Evolutionary conservation across 106 monocot genomes (phyloP).

Genomic region (Cymbidium sinense): DNA sequence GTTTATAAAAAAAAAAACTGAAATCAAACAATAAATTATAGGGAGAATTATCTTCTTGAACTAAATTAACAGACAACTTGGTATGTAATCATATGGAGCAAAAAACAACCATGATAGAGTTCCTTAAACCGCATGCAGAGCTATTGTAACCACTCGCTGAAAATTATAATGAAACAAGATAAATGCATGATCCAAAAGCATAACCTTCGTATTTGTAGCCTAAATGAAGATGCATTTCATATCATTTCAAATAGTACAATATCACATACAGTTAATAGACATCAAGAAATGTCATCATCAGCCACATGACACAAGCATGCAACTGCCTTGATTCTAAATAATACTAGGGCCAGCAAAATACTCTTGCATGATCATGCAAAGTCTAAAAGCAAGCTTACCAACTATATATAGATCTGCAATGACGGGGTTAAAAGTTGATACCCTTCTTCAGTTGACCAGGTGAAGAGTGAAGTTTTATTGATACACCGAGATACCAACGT

Average conservation of each 20-base stretch:
- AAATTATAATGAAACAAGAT: neutral
- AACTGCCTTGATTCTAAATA: conserved; percentile 18
- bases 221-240: neutral
- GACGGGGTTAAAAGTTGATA: conserved; percentile 52
- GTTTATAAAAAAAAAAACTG: neutral
- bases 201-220: neutral
- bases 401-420: conserved; percentile 55
- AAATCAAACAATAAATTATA: neutral
- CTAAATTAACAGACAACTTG: neutral
- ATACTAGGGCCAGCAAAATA: conserved; percentile 14
- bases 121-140: neutral
- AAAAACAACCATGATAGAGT: neutral
- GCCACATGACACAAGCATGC: conserved; percentile 10
- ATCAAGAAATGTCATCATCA: conserved; percentile 3
- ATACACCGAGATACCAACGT: conserved; percentile 62
- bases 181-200: neutral
- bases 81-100: neutral
- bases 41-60: neutral
- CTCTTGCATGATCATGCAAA: conserved; percentile 17
- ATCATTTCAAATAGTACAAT: neutral
- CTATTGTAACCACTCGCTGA: neutral
- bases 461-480: conserved; percentile 47
- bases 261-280: neutral
- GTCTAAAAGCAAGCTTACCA: conserved; percentile 77
- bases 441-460: conserved; percentile 56